These are phyloP conservation scores for Rhododendron williamsianum DNA, from an alignment of 148 eudicot genomes.

Conservation along the genomic window DNA sequence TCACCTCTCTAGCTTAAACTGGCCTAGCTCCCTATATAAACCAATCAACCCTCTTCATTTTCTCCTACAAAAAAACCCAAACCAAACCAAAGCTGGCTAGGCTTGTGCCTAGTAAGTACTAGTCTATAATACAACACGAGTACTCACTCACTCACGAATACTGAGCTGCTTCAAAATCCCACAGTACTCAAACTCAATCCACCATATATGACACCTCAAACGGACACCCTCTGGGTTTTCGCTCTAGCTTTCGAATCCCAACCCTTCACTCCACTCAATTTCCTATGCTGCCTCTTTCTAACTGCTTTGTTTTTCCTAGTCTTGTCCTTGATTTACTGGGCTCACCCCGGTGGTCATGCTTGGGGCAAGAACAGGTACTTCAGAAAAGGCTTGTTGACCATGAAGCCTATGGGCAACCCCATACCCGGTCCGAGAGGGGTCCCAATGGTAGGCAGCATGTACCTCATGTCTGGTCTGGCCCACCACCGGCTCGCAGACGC, in stretches of 20 bases:
- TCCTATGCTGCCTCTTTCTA: constrained; percentile 11
- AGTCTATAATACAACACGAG: not conserved
- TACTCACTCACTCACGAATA: not conserved
- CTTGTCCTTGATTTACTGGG: constrained; percentile 52
- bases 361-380: constrained; percentile 57
- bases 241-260: constrained; percentile 46
- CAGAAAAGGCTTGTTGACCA: not conserved
- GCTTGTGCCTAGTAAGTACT: not conserved
- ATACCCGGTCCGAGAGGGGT: constrained; percentile 64
- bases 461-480: constrained; percentile 56
- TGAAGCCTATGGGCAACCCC: not conserved
- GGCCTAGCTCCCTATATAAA: not conserved
- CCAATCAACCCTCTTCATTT: not conserved
- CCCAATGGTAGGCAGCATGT: constrained; percentile 62
- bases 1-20: not conserved
- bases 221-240: constrained; percentile 56
- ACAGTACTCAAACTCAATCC: not conserved
- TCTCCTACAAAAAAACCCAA: not conserved
- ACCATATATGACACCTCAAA: constrained; percentile 28
- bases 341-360: constrained; percentile 70
- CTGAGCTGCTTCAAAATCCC: not conserved
- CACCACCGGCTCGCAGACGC: constrained; percentile 48
- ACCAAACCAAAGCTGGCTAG: not conserved
- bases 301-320: constrained; percentile 26
- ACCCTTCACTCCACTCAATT: constrained; percentile 23